A percentile compares a stretch with the other conserved stretches of the same genome.
Conservation (phyloP, 1,284 basidiomycete species). For the Austroboletus niveus region DNA sequence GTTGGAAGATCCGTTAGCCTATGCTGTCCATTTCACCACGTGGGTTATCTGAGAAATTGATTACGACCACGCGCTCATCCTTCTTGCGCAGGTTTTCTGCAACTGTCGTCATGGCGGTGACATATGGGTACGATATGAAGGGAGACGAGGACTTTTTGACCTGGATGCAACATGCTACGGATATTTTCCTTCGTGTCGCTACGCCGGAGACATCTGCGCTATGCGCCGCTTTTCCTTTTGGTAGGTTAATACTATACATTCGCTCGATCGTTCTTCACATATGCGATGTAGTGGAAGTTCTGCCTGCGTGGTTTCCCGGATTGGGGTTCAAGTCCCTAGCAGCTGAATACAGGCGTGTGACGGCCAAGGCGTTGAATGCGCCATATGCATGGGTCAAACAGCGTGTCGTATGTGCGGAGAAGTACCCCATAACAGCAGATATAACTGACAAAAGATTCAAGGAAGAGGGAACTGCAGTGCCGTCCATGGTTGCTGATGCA, state of each 20-base stretch:
- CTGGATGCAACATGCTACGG: constrained; percentile 12
- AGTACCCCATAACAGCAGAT: not conserved
- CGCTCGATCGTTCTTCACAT: not conserved
- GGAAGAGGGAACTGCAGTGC: constrained; percentile 13
- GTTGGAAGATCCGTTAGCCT: constrained; percentile 6
- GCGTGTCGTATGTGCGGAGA: constrained; percentile 8
- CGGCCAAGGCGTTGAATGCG: constrained; percentile 6
- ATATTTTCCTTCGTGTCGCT: not conserved
- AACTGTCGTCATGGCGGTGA: constrained; percentile 11
- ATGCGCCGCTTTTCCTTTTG: constrained; percentile 8
- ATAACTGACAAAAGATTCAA: constrained; percentile 2
- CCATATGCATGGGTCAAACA: constrained; percentile 16
- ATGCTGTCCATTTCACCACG: constrained; percentile 11
- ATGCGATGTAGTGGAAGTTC: constrained; percentile 2
- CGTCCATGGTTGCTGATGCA: constrained; percentile 20
- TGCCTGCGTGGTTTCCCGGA: constrained; percentile 15
- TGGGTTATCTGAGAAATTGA: not conserved
- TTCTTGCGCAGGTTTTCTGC: constrained; percentile 14
- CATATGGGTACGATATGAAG: constrained; percentile 17
- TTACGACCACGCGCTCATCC: no score
- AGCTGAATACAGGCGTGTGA: constrained; percentile 9
- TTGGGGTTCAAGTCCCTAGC: constrained; percentile 15
- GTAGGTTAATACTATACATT: constrained; percentile 1
- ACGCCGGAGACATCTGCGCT: constrained; percentile 6
- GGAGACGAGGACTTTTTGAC: constrained; percentile 5